These are phyloP conservation scores for Apiotrichum sp. DNA, from an alignment of 1,284 basidiomycete species.

Conservation along the genomic window DNA sequence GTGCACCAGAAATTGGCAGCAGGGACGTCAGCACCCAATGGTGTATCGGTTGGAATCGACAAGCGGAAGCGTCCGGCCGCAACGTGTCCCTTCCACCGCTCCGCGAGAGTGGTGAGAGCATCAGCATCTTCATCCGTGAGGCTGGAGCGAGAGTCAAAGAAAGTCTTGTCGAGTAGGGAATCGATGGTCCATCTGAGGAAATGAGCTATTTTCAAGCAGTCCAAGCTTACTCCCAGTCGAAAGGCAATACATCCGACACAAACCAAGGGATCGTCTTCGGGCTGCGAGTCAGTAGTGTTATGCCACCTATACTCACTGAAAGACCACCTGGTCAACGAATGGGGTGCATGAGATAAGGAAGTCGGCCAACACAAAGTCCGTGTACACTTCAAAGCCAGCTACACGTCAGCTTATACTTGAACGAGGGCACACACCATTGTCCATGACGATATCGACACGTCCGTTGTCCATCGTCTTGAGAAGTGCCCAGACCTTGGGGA, in stretches of 20 bases:
- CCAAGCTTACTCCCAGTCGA: conserved; percentile 57
- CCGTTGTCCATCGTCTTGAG: conserved; percentile 55
- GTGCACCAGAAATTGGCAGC: conserved; percentile 73
- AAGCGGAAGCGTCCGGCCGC: conserved; percentile 65
- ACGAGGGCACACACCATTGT: conserved; percentile 62
- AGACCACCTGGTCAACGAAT: conserved; percentile 69
- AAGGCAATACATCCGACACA: conserved; percentile 80
- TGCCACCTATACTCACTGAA: conserved; percentile 61
- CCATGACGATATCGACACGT: conserved; percentile 80
- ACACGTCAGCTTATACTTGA: background rate
- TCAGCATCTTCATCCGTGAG: conserved; percentile 26
- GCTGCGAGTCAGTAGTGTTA: conserved; percentile 45
- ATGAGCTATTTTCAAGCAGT: background rate
- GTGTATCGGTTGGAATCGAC: conserved; percentile 60
- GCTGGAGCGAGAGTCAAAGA: conserved; percentile 57
- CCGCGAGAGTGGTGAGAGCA: conserved; percentile 57
- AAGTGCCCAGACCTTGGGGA: conserved; percentile 68
- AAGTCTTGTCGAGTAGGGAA: conserved; percentile 50
- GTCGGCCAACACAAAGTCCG: conserved; percentile 90
- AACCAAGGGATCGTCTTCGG: conserved; percentile 83
- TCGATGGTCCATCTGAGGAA: conserved; percentile 47
- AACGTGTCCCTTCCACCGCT: conserved; percentile 69
- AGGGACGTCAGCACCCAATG: conserved; percentile 53
- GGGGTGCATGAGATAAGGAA: conserved; percentile 84
- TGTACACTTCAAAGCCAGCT: conserved; percentile 94